Percentiles rank a stretch among this genome's conserved stretches.
These are phyloP conservation scores for Rhynchosporium graminicola DNA, from an alignment of 2,329 filamentous ascomycete species.

Conservation along the genomic window DNA sequence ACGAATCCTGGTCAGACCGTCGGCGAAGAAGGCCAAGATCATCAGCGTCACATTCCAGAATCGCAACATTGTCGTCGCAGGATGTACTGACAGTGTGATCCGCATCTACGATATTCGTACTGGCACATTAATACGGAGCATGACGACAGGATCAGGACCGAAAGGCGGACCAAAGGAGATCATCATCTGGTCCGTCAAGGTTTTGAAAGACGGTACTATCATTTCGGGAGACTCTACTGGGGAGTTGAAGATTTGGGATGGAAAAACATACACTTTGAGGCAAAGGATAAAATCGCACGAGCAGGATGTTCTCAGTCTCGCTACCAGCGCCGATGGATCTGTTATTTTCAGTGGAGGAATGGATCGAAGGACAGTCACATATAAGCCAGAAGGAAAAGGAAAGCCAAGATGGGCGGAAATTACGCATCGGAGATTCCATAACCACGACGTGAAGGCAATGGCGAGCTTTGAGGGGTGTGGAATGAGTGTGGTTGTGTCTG, in stretches of 20 bases:
- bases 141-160: slow-evolving; percentile 82
- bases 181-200: slow-evolving; percentile 92
- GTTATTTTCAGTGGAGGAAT: slow-evolving; percentile 88
- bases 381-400: slow-evolving; percentile 64
- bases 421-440: slow-evolving; percentile 84
- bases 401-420: slow-evolving; percentile 78
- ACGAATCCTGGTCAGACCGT: slow-evolving; percentile 71
- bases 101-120: slow-evolving; percentile 84
- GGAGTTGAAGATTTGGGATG: slow-evolving; percentile 91
- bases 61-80: slow-evolving; percentile 78
- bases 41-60: slow-evolving; percentile 91
- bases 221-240: slow-evolving; percentile 94
- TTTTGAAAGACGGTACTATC: slow-evolving; percentile 82
- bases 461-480: slow-evolving; percentile 82
- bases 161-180: slow-evolving; percentile 78
- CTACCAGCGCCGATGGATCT: slow-evolving; percentile 75
- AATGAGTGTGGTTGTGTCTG: slow-evolving; percentile 86
- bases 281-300: slow-evolving; percentile 86
- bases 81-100: slow-evolving; percentile 96
- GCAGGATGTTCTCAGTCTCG: slow-evolving; percentile 88
- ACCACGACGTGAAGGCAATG: slow-evolving; percentile 94
- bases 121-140: slow-evolving; percentile 73
- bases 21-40: slow-evolving; percentile 83
- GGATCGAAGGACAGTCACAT: slow-evolving; percentile 83
- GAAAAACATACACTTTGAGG: slow-evolving; percentile 83